Percentiles rank a stretch among this genome's conserved stretches.
These are phyloP conservation scores for Mariannaea elegans DNA, from an alignment of 2,329 filamentous ascomycete species.

Conservation along the genomic window DNA sequence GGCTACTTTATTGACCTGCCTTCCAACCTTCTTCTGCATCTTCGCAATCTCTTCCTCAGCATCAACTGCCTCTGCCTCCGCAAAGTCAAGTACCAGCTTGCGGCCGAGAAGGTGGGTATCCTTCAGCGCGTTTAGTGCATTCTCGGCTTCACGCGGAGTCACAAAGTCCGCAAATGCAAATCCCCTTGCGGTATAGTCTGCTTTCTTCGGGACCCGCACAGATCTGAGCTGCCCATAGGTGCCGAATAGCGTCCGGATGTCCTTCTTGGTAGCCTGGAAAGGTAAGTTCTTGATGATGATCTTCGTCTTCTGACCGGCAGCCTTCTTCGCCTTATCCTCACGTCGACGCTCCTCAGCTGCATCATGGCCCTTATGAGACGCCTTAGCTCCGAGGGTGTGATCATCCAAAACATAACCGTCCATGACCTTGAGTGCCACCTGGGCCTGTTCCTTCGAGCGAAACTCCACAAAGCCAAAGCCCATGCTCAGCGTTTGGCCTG, in stretches of 20 bases:
- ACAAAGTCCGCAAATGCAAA: constrained; percentile 98
- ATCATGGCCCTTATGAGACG: constrained; percentile 87
- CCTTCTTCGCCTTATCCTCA: constrained; percentile 84
- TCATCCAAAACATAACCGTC: constrained; percentile 87
- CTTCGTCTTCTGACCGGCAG: constrained; percentile 81
- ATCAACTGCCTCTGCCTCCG: constrained; percentile 86
- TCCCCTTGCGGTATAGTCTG: constrained; percentile 86
- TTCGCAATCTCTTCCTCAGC: constrained; percentile 95
- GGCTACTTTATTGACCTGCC: constrained; percentile 89
- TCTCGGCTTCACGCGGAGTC: constrained; percentile 86
- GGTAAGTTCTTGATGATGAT: constrained; percentile 98
- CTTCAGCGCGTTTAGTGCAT: constrained; percentile 88
- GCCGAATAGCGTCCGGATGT: constrained; percentile 84
- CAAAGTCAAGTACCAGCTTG: constrained; percentile 89
- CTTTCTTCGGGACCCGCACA: constrained; percentile 94
- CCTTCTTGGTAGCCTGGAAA: constrained; percentile 94
- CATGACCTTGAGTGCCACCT: constrained; percentile 84
- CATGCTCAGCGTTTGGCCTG: constrained; percentile 91
- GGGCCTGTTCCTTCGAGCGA: constrained; percentile 77
- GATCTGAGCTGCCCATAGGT: constrained; percentile 92
- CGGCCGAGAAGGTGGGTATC: constrained; percentile 94
- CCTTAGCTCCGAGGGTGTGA: constrained; percentile 84
- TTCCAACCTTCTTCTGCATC: constrained; percentile 95
- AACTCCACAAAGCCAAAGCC: constrained; percentile 97
- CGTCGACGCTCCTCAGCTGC: constrained; percentile 86